Percentiles rank a stretch among this genome's conserved stretches.
Conservation (phyloP, 2,329 filamentous ascomycete genomes). For the Cytospora chrysosperma region DNA sequence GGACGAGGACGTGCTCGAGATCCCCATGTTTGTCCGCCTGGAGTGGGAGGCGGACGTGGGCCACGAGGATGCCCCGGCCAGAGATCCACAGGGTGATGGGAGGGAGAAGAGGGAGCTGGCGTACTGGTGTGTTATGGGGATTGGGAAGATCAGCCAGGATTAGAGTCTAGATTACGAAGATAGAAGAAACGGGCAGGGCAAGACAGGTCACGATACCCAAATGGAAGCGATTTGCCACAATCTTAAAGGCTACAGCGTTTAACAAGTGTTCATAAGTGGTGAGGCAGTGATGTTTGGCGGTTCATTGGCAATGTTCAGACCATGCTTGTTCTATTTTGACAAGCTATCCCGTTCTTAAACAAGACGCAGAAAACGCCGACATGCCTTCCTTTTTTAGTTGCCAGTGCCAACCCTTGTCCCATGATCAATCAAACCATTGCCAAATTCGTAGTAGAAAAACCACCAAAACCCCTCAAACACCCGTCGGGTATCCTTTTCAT, state of each 20-base stretch:
- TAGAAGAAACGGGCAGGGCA: neutral
- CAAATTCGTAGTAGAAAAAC: neutral
- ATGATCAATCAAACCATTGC: slow-evolving; percentile 22
- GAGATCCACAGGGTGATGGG: slow-evolving; percentile 52
- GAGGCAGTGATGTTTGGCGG: slow-evolving; percentile 9
- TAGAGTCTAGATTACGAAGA: slow-evolving; percentile 29
- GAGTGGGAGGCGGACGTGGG: slow-evolving; percentile 74
- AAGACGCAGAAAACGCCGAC: slow-evolving; percentile 22
- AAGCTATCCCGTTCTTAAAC: slow-evolving; percentile 21
- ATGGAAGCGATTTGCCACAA: neutral
- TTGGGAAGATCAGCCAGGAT: slow-evolving; percentile 71
- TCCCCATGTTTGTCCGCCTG: slow-evolving; percentile 88
- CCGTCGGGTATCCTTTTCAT: slow-evolving; percentile 19
- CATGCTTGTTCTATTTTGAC: slow-evolving; percentile 24
- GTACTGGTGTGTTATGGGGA: slow-evolving; percentile 92
- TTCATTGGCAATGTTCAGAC: slow-evolving; percentile 24
- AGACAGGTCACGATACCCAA: slow-evolving; percentile 43
- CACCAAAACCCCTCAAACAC: slow-evolving; percentile 9
- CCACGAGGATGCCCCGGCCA: slow-evolving; percentile 54
- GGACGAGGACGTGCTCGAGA: slow-evolving; percentile 72
- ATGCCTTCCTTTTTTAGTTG: slow-evolving; percentile 16
- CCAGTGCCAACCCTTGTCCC: slow-evolving; percentile 21
- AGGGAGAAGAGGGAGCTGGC: slow-evolving; percentile 84
- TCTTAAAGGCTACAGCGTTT: neutral
- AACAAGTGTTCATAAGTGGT: too few relatives aligned